phyloP scores from a whole-genome alignment of 2,329 filamentous ascomycete genomes.

The Aspergillus pseudotamarii region DNA sequence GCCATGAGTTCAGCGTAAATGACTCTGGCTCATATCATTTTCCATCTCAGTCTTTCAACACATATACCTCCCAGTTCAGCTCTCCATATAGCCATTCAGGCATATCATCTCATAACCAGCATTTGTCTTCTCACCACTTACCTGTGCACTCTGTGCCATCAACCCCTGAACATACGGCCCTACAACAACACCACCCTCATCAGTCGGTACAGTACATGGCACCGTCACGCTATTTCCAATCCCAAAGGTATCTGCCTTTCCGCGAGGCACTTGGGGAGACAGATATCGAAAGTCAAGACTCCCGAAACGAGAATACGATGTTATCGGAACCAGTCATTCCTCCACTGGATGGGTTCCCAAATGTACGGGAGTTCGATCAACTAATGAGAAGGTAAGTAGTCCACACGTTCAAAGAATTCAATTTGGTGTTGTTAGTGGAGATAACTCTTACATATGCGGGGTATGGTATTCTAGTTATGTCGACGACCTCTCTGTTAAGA shows the following conservation, averaged over 20 bases:
- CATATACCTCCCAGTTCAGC: slow-evolving; percentile 41
- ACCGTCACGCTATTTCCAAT: slow-evolving; percentile 35
- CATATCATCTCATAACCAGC: slow-evolving; percentile 34
- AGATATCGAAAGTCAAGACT: slow-evolving; percentile 49
- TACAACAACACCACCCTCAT: slow-evolving; percentile 29
- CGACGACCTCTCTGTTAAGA: slow-evolving; percentile 53
- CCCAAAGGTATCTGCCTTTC: slow-evolving; percentile 36
- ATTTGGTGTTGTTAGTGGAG: neutral
- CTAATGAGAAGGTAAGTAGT: slow-evolving; percentile 47
- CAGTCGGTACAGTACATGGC: slow-evolving; percentile 35
- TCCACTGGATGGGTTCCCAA: slow-evolving; percentile 47
- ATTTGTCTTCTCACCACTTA: slow-evolving; percentile 32
- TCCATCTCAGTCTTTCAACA: slow-evolving; percentile 37
- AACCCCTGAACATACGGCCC: slow-evolving; percentile 35
- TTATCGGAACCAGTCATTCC: slow-evolving; percentile 49
- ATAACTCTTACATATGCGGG: neutral
- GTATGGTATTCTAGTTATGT: slow-evolving; percentile 45
- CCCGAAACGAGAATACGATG: slow-evolving; percentile 46
- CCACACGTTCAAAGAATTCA: neutral
- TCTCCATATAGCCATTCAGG: slow-evolving; percentile 38
- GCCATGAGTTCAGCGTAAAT: slow-evolving; percentile 33
- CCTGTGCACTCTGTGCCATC: slow-evolving; percentile 36
- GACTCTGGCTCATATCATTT: slow-evolving; percentile 36
- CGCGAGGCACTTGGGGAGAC: slow-evolving; percentile 39
- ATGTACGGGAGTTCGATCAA: slow-evolving; percentile 50